Percentiles rank a stretch among this genome's conserved stretches.
Conservation (phyloP, 352 stramenopile species). For the Achlya hypogyna region DNA sequence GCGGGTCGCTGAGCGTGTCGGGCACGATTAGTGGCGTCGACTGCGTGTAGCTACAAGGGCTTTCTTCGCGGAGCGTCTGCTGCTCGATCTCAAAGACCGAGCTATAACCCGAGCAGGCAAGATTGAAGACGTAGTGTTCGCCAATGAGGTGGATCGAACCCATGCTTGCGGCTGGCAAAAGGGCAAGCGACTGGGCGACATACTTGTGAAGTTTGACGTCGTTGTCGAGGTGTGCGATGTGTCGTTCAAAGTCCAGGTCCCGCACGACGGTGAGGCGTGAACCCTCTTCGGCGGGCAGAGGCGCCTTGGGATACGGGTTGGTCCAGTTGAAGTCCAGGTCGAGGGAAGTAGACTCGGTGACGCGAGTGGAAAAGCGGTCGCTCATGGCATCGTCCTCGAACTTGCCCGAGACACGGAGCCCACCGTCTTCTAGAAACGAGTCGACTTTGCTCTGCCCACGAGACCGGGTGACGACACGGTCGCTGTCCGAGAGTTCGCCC, state of each 20-base stretch:
- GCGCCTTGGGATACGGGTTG: constrained; percentile 71
- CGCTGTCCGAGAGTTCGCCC: not conserved
- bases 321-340: constrained; percentile 72
- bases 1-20: constrained; percentile 45
- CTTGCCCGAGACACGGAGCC: constrained; percentile 7
- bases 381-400: not conserved
- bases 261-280: constrained; percentile 43
- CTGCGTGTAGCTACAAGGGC: constrained; percentile 58
- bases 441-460: constrained; percentile 4
- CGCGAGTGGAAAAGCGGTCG: not conserved
- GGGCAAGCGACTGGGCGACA: not conserved
- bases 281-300: constrained; percentile 31
- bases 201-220: not conserved
- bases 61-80: constrained; percentile 49
- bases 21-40: constrained; percentile 55
- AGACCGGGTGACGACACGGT: not conserved
- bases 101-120: constrained; percentile 37
- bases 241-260: constrained; percentile 34
- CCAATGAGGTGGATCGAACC: constrained; percentile 58
- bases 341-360: not conserved
- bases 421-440: constrained; percentile 18
- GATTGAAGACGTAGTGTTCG: constrained; percentile 51
- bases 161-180: constrained; percentile 21
- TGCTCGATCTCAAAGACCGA: constrained; percentile 34
- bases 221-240: constrained; percentile 27